Percentiles rank a stretch among this genome's conserved stretches.
These are phyloP conservation scores for Homolaphlyctis polyrhiza DNA, from an alignment of 371 early-diverging fungal genomes.

Conservation along the genomic window DNA sequence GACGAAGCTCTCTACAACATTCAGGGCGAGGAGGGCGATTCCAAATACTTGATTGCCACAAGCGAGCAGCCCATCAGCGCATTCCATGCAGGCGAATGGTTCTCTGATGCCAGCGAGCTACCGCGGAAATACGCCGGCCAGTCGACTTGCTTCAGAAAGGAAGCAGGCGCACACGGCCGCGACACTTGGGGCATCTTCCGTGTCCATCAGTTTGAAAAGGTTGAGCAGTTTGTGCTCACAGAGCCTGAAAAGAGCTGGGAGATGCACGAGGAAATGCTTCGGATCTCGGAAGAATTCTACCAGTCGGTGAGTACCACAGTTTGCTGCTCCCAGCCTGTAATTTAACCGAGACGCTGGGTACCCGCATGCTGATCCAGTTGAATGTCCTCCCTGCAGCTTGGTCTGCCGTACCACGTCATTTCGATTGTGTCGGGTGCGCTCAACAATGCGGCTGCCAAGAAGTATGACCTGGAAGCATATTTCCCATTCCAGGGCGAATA, in stretches of 20 bases:
- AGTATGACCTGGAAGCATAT: constrained; percentile 99
- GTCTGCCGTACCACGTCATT: constrained; percentile 94
- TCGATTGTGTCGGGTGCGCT: constrained; percentile 97
- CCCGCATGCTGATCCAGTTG: no score
- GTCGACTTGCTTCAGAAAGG: constrained; percentile 99
- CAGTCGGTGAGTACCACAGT: constrained; percentile 71
- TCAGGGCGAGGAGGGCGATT: constrained; percentile 74
- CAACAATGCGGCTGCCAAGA: constrained; percentile 99
- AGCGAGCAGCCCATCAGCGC: constrained; percentile 99
- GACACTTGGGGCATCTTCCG: constrained; percentile 99
- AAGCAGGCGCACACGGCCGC: constrained; percentile 99
- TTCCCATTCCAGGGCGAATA: constrained; percentile 98
- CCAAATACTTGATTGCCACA: constrained; percentile 99
- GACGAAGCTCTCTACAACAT: constrained; percentile 99
- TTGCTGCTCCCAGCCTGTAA: constrained; percentile 5
- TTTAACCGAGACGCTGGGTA: not conserved
- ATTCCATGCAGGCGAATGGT: constrained; percentile 96
- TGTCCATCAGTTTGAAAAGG: constrained; percentile 99
- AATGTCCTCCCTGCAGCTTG: constrained; percentile 51
- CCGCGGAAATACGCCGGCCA: constrained; percentile 90
- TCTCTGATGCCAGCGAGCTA: constrained; percentile 87
- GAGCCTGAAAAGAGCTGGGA: constrained; percentile 97
- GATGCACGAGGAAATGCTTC: constrained; percentile 97
- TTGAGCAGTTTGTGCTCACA: constrained; percentile 98
- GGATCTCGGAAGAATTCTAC: constrained; percentile 93